Evolutionary conservation across 345 rosid genomes (phyloP), one percentile per base, ranked within the genome.

Genomic region (Eucalyptus albens): DNA sequence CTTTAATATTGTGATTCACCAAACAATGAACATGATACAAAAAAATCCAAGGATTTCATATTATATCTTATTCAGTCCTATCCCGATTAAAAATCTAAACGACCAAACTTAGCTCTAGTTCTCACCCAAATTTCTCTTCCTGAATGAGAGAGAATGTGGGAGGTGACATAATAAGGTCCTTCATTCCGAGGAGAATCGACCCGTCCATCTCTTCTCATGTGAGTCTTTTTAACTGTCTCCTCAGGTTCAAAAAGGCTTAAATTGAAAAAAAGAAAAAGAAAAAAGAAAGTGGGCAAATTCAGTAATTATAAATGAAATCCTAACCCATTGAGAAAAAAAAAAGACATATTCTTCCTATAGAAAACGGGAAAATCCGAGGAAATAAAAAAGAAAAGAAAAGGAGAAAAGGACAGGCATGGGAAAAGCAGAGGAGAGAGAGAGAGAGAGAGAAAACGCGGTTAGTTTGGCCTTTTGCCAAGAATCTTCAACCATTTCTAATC

Each of bases 21-120:
- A 47, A 47, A 47, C 1, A 47, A 47, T 47, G 1, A 11, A 47
- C 2, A 11, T 0, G 5, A 47, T 47, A 47, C 4, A 47, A 47
- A 47, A 11, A 47, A 47, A 47, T 11, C 5, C 0, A 10, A 9
- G 10, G 1, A 45, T 45, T 45, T 45, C 4, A 3, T 45, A 45
- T 45, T 3, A 47, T 47, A 4, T 1, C 49, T 3, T 10, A 47
- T 47, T 10, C 12, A 47, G 11, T 47, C 4, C 0, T 47, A 47
- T 47, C 0, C 2, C 2, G 14, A 11, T 1, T 47, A 47, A 0
- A 11, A 47, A 47, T 47, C 0, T 0, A 2, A 2, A 47, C 14
- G 1, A 47, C 2, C 14, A 11, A 47, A 47, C 1, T 1, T 47
- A 11, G 5, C 5, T 47, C 5, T 11, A 47, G n/a, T 15, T 19